A percentile compares a stretch with the other conserved stretches of the same genome.
Conservation (phyloP, 768 basidiomycete genomes). For the Rhodotorula graminis region DNA sequence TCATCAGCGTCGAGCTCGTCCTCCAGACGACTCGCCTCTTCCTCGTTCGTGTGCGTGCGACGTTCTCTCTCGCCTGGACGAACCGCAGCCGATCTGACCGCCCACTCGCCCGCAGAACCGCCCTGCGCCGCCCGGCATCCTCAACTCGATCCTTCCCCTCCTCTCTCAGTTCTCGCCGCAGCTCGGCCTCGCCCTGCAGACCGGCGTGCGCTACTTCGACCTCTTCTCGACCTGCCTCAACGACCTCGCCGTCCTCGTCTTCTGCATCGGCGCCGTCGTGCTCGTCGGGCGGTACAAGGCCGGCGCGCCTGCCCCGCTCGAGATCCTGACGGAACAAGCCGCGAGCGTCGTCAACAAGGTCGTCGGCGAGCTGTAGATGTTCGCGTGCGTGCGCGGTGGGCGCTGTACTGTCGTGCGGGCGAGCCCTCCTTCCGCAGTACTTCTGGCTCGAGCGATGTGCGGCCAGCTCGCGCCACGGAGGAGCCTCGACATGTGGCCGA, state of each 20-base stretch:
- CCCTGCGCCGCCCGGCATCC: slow-evolving; percentile 36
- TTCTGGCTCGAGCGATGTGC: no score
- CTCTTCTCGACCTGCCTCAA: slow-evolving; percentile 40
- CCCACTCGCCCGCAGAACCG: slow-evolving; percentile 20
- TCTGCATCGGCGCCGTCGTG: slow-evolving; percentile 36
- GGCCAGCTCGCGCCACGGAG: no score
- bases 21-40: slow-evolving; percentile 41
- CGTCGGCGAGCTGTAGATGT: slow-evolving; percentile 19
- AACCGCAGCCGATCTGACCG: not conserved
- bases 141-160: slow-evolving; percentile 39
- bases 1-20: slow-evolving; percentile 43
- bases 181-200: slow-evolving; percentile 33
- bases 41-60: slow-evolving; percentile 35
- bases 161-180: slow-evolving; percentile 40
- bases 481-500: no score
- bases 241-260: slow-evolving; percentile 42
- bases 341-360: slow-evolving; percentile 16
- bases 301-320: not conserved
- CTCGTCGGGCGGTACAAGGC: slow-evolving; percentile 23
- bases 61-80: not conserved
- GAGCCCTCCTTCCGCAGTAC: not conserved
- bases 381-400: accelerated
- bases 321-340: slow-evolving; percentile 2
- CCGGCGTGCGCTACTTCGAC: slow-evolving; percentile 38
- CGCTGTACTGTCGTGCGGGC: not conserved